Base-by-base conservation (phyloP, 495 filamentous ascomycete species). In the Penicillium mononematosum region DNA sequence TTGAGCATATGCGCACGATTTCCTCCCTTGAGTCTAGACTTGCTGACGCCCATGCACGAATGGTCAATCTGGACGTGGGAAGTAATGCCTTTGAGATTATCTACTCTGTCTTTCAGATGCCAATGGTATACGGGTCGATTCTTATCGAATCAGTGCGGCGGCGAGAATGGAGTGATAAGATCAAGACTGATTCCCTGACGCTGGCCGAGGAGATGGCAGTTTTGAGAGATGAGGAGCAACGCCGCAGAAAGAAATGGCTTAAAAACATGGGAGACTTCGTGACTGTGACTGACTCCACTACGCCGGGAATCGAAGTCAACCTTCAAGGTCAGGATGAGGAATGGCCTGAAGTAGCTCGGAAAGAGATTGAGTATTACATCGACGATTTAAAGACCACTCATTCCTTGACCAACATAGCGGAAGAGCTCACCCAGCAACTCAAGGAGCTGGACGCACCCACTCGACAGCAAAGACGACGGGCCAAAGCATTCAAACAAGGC, bases 401-500 rank as follows among this genome's bases (percentile, higher is more conserved):
- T 52, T 68, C 67, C 9, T 67, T 81, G 56, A 55, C 70, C 17
- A 72, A 70, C 11, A 56, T 72, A 41, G 64, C 69, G 34, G 75
- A 84, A 55, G 90, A 94, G 36, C 69, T 92, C 29, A 82, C 88
- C 19, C 79, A 85, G 34, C 82, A 89, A 50, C 74, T 87, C 44
- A 83, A 83, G 48, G 78, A 78, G 27, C 60, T 92, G 27, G 83
- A 83, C 61, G 65, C 68, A 43, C 92, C 92, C 1, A 91, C 88
- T 5, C 86, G 85, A 59, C 88, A 90, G 65, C 83, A 85, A 63
- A 81, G 83, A 45, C 90, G 88, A 68, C 81, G 89, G 48, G 85
- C 90, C 39, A 95, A 92, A 64, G 91, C 90, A 0, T 98, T 99
- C 80, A 98, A 96, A 65, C 90, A 92, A 62, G 95, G 94, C 41